These are phyloP conservation scores for Clonostachys byssicola DNA, from an alignment of 2,329 filamentous ascomycete species.

Conservation along the genomic window DNA sequence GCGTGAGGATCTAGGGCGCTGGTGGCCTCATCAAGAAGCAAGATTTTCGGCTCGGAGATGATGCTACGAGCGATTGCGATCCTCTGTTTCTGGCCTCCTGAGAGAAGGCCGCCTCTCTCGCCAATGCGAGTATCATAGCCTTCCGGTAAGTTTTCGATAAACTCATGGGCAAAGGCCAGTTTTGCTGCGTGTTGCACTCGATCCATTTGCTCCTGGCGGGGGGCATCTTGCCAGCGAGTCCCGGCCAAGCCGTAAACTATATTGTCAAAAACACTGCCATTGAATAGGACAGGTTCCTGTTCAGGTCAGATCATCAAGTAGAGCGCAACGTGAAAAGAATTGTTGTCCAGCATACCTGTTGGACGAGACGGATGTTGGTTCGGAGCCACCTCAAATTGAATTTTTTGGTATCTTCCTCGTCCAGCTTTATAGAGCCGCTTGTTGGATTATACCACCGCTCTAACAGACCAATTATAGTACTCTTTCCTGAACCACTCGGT, in stretches of 20 bases:
- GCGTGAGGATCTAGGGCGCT: constrained; percentile 36
- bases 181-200: constrained; percentile 39
- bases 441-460: neutral
- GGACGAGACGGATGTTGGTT: constrained; percentile 35
- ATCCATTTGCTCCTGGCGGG: constrained; percentile 33
- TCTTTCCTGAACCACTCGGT: neutral
- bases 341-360: constrained; percentile 7
- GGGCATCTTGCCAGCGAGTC: constrained; percentile 26
- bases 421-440: neutral
- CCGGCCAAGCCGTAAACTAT: constrained; percentile 44
- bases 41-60: constrained; percentile 33
- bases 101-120: constrained; percentile 57
- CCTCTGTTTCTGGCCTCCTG: constrained; percentile 61
- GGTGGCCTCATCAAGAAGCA: constrained; percentile 61
- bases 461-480: neutral
- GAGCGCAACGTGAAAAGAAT: no score
- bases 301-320: no score
- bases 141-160: constrained; percentile 39
- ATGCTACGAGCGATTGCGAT: constrained; percentile 47
- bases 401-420: constrained; percentile 25
- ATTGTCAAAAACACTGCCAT: constrained; percentile 46
- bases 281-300: constrained; percentile 36
- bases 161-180: constrained; percentile 45
- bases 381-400: constrained; percentile 33
- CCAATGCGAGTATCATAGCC: constrained; percentile 53